Evolutionary conservation across 2,329 filamentous ascomycete species (phyloP).

Genomic region (Harringtonia lauricola): DNA sequence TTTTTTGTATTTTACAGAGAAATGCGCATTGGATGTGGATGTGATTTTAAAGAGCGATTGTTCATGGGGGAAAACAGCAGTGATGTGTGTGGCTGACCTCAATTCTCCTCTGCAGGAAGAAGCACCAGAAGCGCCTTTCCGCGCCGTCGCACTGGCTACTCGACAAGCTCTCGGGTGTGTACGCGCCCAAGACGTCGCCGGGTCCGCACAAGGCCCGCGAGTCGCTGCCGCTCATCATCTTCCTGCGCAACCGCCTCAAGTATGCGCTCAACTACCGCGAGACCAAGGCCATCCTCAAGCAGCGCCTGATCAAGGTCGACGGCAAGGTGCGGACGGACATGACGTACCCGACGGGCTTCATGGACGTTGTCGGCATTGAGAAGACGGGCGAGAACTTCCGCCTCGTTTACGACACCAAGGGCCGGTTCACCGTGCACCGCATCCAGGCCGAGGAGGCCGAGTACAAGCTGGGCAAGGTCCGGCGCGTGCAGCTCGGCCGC

Average conservation of each 20-base stretch:
- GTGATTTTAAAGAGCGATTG: too few species aligned
- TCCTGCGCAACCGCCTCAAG: conserved; percentile 95
- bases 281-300: conserved; percentile 96
- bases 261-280: conserved; percentile 99
- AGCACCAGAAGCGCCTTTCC: conserved; percentile 99
- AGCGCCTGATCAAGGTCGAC: conserved; percentile 99
- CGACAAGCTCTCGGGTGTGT: conserved; percentile 96
- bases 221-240: conserved; percentile 97
- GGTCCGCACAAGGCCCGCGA: conserved; percentile 99
- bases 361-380: conserved; percentile 98
- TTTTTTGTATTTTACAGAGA: background rate
- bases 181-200: conserved; percentile 57
- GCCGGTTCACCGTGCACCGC: conserved; percentile 99
- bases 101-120: conserved; percentile 67
- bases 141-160: conserved; percentile 99
- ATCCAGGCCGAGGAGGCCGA: conserved; percentile 97
- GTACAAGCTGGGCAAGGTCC: conserved; percentile 99
- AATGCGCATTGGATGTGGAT: too few species aligned
- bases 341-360: conserved; percentile 96
- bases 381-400: conserved; percentile 99
- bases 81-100: background rate
- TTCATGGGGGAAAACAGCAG: background rate
- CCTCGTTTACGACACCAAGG: conserved; percentile 99
- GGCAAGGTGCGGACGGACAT: conserved; percentile 98
- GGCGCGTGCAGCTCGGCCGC: conserved; percentile 97